Evolutionary conservation across 192 early-diverging fungal species (phyloP).

Genomic region (Jimgerdemannia flammicorona): DNA sequence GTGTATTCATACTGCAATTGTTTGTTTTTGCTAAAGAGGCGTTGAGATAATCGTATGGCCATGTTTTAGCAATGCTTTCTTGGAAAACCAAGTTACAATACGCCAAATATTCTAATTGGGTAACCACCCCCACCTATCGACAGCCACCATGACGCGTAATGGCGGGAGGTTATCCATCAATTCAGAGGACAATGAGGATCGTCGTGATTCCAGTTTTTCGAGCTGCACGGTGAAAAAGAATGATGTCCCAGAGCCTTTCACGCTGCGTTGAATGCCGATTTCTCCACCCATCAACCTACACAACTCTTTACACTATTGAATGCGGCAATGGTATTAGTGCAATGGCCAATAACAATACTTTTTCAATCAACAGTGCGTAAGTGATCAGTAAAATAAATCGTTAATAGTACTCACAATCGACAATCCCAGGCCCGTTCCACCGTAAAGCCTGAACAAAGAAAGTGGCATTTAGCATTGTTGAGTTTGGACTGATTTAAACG

Average conservation of each 20-base stretch:
- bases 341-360: no score
- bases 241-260: not conserved
- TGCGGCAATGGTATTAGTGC: not conserved
- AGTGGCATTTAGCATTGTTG: no score
- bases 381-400: not conserved
- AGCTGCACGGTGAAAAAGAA: not conserved
- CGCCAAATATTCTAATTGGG: no score
- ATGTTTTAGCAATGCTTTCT: not conserved
- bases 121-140: not conserved
- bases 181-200: not conserved
- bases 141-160: not conserved
- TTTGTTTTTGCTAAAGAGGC: not conserved
- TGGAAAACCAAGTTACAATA: no score
- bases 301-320: not conserved
- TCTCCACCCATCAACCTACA: not conserved
- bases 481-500: no score
- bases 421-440: conserved; percentile 54
- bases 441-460: not conserved
- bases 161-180: not conserved
- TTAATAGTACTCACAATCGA: conserved; percentile 32
- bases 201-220: not conserved
- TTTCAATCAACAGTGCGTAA: not conserved
- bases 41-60: not conserved
- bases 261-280: not conserved
- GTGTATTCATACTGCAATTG: not conserved